Evolutionary conservation across 176 grass and related monocot genomes (phyloP), one percentile per base, ranked within the genome.

Genomic region (Carex parvula): DNA sequence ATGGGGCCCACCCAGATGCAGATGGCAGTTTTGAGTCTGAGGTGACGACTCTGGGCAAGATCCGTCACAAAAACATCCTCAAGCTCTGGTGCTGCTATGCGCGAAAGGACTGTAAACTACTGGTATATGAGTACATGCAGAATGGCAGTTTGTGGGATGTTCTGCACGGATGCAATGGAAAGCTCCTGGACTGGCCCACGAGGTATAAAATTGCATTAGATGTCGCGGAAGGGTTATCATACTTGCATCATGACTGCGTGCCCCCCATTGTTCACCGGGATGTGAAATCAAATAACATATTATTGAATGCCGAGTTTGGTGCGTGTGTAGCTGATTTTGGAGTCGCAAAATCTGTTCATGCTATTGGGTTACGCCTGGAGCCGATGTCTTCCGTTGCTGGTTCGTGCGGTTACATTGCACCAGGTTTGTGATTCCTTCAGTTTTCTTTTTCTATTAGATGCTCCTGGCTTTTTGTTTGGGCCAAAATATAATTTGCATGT

Each of bases 251-350:
- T 62, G 95, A 95, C 76, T 95, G 91, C 1, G 85, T 82, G 42
- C 92, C 95, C 2, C 76, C 88, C 0, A 91, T 98, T 14, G 77
- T 98, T 21, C 95, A 95, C 72, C 86, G 95, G 69, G 95, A 98
- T 61, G 88, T 98, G 8, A 98, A 98, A 82, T 98, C 95, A 1
- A 98, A 94, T 84, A 98, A 98, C 79, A 98, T 98, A 60, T 29
- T 98, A 83, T 79, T 98, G 48, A 89, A 98, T 68, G 86, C 57
- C 0, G 92, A 98, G 16, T 93, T 81, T 15, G 74, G 87, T 14
- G 92, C 92, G 0, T 90, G 91, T 65, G 88, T 98, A 59, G 87
- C 95, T 4, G 95, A 98, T 73, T 98, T 98, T 62, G 92, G 95
- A 63, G 84, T 98, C 4, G 92, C 95, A 0, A 98, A 86, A 87